Evolutionary conservation across 371 early-diverging fungal species (phyloP), one percentile per base, ranked within the genome.

Genomic region (Saksenaea oblongispora): DNA sequence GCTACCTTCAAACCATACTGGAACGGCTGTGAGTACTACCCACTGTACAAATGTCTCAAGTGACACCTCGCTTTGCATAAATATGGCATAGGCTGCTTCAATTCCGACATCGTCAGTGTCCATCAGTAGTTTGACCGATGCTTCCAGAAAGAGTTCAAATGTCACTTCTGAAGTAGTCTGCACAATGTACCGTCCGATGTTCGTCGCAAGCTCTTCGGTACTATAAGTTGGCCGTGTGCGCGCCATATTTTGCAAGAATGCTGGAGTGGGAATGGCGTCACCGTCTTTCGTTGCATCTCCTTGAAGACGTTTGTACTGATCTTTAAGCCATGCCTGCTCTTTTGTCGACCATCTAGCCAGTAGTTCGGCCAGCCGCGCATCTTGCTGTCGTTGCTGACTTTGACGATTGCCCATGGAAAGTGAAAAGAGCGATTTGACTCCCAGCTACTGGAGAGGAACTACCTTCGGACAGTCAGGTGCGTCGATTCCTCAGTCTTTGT

Each of bases 1-100:
- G 9, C 61, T 68, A 15, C 54, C 59, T 63, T 67, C 51, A 51
- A 67, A 79, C 80, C 80, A 80, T 3, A 71, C 15, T 0, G 72
- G 75, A n/a, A 76, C 59, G 5, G 67, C 67, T 3, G 66, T 59
- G 5, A 26, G 28, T 0, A 72, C 73, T 2, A 71, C 54, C 57
- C 63, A 60, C 8, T 14, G 1, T 4, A 77, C 72, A 56, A 76
- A 76, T 13, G 53, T 55, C 17, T 72, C 37, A 11, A 80, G 26
- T 0, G 75, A 70, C 0, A 41, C 39, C 10, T 63, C 36, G 1
- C 63, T 18, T 15, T 56, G 34, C 28, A 67, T 27, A 11, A 67
- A 73, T 10, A 67, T 22, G 0, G n/a, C 11, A 41, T 68, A 73
- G 3, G 72, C 42, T 11, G 57, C 10, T 17, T 34, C 56, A 28